These are phyloP conservation scores for Moniliella sp. DNA, from an alignment of 1,284 basidiomycete species.

Conservation along the genomic window DNA sequence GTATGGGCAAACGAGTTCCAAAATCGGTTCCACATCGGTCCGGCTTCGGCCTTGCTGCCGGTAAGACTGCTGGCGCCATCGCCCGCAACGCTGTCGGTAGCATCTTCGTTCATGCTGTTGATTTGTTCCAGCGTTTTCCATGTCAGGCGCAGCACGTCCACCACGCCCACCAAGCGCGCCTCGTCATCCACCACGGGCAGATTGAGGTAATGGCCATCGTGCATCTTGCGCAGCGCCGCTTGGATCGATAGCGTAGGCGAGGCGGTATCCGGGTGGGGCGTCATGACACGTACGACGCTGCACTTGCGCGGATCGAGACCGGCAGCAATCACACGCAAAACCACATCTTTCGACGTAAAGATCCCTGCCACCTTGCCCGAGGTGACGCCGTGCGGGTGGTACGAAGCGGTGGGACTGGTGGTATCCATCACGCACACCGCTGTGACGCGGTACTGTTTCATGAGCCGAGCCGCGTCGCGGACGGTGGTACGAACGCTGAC, in stretches of 20 bases:
- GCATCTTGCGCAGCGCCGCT: conserved; percentile 97
- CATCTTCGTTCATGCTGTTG: conserved; percentile 42
- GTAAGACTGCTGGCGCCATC: too few relatives aligned
- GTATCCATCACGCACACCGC: conserved; percentile 93
- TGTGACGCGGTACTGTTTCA: conserved; percentile 88
- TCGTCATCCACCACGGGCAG: conserved; percentile 55
- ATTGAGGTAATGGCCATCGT: conserved; percentile 96
- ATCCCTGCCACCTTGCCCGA: conserved; percentile 72
- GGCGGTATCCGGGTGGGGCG: conserved; percentile 90
- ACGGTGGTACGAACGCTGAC: conserved; percentile 89
- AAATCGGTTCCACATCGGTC: conserved; percentile 98
- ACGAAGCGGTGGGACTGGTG: too few relatives aligned
- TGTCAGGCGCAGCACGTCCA: conserved; percentile 93
- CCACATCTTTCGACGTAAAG: conserved; percentile 95
- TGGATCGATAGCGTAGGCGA: conserved; percentile 79
- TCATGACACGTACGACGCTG: conserved; percentile 96
- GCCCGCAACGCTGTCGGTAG: too few relatives aligned
- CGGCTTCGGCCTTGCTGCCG: too few relatives aligned
- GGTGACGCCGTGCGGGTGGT: conserved; percentile 37
- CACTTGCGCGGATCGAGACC: conserved; percentile 78
- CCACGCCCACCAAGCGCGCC: conserved; percentile 48
- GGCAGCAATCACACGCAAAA: conserved; percentile 95
- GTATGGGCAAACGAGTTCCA: conserved; percentile 67
- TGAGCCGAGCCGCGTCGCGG: conserved; percentile 78
- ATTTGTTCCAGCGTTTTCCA: conserved; percentile 73